Percentiles rank a stretch among this genome's conserved stretches.
phyloP scores from a whole-genome alignment of 2,329 filamentous ascomycete genomes.

The Diplocarpon rosae region DNA sequence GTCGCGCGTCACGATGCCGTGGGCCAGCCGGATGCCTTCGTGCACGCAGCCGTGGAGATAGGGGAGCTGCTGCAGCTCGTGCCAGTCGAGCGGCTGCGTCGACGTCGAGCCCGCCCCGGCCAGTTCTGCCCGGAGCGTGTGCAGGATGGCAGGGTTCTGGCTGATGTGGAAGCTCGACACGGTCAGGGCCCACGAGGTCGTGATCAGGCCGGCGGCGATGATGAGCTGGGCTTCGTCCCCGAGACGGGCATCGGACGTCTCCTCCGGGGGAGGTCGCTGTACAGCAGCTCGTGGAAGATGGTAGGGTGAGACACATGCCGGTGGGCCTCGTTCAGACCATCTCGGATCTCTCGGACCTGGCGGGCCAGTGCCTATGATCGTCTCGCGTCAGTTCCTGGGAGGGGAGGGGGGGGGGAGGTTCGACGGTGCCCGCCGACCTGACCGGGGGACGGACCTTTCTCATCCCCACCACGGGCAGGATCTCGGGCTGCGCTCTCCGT shows the following conservation, averaged over 20 bases:
- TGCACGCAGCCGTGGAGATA: constrained; percentile 27
- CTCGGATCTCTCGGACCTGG: constrained; percentile 5
- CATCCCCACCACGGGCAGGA: background rate
- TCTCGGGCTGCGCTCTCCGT: background rate
- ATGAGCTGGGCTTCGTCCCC: constrained; percentile 4
- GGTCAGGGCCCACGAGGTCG: constrained; percentile 27
- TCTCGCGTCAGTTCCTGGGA: background rate
- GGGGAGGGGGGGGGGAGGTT: no score
- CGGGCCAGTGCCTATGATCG: constrained; percentile 1
- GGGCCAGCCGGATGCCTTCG: constrained; percentile 25
- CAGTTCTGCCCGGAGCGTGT: constrained; percentile 29
- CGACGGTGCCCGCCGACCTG: constrained; percentile 4
- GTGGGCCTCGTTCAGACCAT: constrained; percentile 21
- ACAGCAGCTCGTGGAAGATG: constrained; percentile 21
- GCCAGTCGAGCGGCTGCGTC: constrained; percentile 22
- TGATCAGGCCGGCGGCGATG: constrained; percentile 21
- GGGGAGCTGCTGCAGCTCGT: constrained; percentile 27
- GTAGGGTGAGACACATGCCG: constrained; percentile 13
- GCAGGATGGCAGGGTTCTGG: constrained; percentile 23
- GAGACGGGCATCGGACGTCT: constrained; percentile 4
- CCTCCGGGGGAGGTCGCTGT: constrained; percentile 24
- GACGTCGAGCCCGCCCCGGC: constrained; percentile 23
- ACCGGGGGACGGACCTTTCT: background rate
- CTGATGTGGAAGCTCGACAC: constrained; percentile 30
- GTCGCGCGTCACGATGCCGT: constrained; percentile 23